Conservation (phyloP, 148 eudicot species). For the Mesembryanthemum crystallinum region DNA sequence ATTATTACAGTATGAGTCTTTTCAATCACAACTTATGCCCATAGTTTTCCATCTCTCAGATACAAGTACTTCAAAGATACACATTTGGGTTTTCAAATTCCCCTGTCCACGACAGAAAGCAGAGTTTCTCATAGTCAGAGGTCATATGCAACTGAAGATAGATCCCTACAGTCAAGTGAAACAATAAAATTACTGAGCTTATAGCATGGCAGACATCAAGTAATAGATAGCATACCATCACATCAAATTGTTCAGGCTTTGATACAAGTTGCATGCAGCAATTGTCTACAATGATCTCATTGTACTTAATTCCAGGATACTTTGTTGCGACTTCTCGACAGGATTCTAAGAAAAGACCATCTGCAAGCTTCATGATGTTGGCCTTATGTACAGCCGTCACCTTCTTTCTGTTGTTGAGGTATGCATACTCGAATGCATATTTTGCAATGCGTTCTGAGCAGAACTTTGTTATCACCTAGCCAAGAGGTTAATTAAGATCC, state of each 20-base stretch:
- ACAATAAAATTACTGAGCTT: neutral
- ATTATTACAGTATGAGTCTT: too few species aligned
- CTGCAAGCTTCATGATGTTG: slow-evolving; percentile 90
- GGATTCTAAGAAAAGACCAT: slow-evolving; percentile 85
- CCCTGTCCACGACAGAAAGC: neutral
- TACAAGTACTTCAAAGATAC: neutral
- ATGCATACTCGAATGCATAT: slow-evolving; percentile 87
- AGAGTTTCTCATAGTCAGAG: too few species aligned
- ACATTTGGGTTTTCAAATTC: neutral
- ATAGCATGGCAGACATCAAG: neutral
- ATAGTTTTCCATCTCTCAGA: neutral
- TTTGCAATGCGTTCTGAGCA: slow-evolving; percentile 86
- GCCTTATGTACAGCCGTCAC: slow-evolving; percentile 95
- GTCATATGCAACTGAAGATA: neutral
- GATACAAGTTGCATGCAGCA: slow-evolving; percentile 95
- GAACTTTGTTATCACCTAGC: slow-evolving; percentile 85
- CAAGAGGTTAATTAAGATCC: slow-evolving; percentile 8
- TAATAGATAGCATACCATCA: slow-evolving; percentile 52
- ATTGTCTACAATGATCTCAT: slow-evolving; percentile 83
- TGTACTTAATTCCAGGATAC: slow-evolving; percentile 72
- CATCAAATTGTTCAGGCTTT: slow-evolving; percentile 90
- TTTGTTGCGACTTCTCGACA: slow-evolving; percentile 80
- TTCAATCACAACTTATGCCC: neutral
- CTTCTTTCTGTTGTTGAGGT: slow-evolving; percentile 76
- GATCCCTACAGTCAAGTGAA: neutral